Evolutionary conservation across 345 rosid species (phyloP).

Genomic region (Arabidopsis suecica): DNA sequence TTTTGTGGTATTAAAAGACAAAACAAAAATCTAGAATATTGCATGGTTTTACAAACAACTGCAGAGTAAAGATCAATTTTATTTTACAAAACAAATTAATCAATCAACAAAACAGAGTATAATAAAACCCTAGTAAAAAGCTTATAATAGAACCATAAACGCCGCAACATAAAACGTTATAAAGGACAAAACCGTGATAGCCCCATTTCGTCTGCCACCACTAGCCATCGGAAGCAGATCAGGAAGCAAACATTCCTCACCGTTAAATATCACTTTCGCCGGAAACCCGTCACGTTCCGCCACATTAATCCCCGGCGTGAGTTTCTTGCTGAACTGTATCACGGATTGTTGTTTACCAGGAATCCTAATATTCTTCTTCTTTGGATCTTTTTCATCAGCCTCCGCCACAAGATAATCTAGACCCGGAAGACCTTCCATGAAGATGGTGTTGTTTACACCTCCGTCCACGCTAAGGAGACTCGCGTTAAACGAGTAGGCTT

Average conservation of each 20-base stretch:
- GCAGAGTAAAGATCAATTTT: constrained; percentile 25
- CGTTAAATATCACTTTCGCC: constrained; percentile 88
- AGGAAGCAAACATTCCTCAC: constrained; percentile 92
- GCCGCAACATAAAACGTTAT: background rate
- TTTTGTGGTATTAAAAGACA: background rate
- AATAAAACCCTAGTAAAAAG: constrained; percentile 17
- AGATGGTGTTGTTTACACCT: constrained; percentile 66
- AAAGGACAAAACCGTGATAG: constrained; percentile 19
- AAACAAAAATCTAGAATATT: background rate
- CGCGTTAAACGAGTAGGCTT: constrained; percentile 81
- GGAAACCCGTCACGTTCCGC: constrained; percentile 87
- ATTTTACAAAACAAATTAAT: constrained; percentile 35
- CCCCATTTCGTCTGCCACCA: constrained; percentile 43
- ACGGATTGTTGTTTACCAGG: constrained; percentile 97
- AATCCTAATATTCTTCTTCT: constrained; percentile 55
- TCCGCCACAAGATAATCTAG: constrained; percentile 78
- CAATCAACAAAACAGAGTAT: constrained; percentile 24
- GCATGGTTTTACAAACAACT: background rate
- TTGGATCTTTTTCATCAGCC: constrained; percentile 65
- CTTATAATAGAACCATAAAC: constrained; percentile 11
- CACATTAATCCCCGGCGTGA: constrained; percentile 70
- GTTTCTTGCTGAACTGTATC: constrained; percentile 80
- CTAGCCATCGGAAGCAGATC: constrained; percentile 54
- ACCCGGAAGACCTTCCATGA: constrained; percentile 83
- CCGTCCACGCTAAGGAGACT: constrained; percentile 45